phyloP scores from a whole-genome alignment of 2,329 filamentous ascomycete species.

The Xylariales sp. region DNA sequence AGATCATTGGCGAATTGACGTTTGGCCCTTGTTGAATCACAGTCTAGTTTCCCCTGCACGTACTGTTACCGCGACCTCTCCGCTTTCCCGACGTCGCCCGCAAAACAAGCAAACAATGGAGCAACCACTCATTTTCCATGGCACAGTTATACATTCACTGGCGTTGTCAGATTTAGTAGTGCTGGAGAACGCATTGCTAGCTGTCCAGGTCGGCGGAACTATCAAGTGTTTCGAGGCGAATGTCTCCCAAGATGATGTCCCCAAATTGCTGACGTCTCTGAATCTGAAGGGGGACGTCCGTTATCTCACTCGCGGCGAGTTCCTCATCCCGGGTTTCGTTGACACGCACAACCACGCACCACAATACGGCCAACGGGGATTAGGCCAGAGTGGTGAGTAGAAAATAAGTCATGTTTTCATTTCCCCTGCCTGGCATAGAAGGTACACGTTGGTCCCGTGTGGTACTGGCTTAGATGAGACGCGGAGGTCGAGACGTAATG shows the following conservation, averaged over 20 bases:
- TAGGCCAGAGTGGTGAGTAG: no score
- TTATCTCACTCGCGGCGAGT: conserved; percentile 36
- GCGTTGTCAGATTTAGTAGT: conserved; percentile 29
- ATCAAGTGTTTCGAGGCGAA: conserved; percentile 21
- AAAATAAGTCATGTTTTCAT: no score
- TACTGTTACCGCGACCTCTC: neutral
- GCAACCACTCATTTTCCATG: conserved; percentile 29
- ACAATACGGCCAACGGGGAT: conserved; percentile 43
- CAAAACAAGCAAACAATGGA: conserved; percentile 4
- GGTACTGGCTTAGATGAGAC: no score
- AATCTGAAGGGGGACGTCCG: conserved; percentile 17
- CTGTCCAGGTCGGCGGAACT: conserved; percentile 20
- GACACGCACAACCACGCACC: conserved; percentile 68
- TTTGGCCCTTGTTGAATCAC: no score
- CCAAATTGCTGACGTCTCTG: conserved; percentile 10
- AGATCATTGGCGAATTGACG: no score
- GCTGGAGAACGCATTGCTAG: conserved; percentile 32
- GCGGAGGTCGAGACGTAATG: no score
- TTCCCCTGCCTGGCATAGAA: no score
- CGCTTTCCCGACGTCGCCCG: neutral
- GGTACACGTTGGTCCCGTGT: no score
- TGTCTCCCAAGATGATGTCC: conserved; percentile 12
- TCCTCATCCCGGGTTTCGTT: conserved; percentile 56
- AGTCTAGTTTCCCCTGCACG: no score
- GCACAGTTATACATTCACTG: conserved; percentile 37